phyloP scores from a whole-genome alignment of 2,329 filamentous ascomycete genomes.

The Scedosporium minutisporum region DNA sequence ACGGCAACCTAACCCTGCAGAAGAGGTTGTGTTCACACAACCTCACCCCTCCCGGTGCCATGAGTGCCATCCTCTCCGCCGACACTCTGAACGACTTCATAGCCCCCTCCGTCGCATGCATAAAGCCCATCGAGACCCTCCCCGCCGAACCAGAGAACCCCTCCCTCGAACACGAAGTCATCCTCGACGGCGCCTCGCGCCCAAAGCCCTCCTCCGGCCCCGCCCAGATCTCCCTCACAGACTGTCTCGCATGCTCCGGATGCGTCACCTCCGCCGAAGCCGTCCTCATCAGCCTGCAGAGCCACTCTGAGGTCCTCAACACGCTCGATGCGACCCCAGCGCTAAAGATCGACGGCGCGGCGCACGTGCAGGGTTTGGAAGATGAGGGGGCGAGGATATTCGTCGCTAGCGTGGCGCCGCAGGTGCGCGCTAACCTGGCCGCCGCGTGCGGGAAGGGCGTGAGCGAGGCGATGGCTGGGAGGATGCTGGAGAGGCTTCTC shows the following conservation, averaged over 20 bases:
- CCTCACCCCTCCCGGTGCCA: slow-evolving; percentile 28
- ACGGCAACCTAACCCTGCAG: neutral
- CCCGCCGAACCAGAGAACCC: slow-evolving; percentile 38
- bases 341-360: slow-evolving; percentile 25
- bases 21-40: neutral
- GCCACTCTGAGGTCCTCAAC: slow-evolving; percentile 79
- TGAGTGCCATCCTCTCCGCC: slow-evolving; percentile 95
- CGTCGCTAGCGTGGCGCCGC: slow-evolving; percentile 85
- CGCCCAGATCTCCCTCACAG: slow-evolving; percentile 89
- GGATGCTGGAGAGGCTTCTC: slow-evolving; percentile 76
- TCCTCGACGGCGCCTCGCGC: slow-evolving; percentile 72
- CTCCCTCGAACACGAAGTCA: slow-evolving; percentile 66
- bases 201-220: slow-evolving; percentile 50
- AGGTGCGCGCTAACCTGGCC: slow-evolving; percentile 80
- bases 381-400: slow-evolving; percentile 63
- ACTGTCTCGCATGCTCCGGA: slow-evolving; percentile 93
- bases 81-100: slow-evolving; percentile 99
- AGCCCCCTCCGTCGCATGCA: slow-evolving; percentile 91
- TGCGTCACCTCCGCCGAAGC: slow-evolving; percentile 97
- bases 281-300: slow-evolving; percentile 90
- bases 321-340: slow-evolving; percentile 62
- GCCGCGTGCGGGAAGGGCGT: slow-evolving; percentile 67
- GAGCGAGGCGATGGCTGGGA: slow-evolving; percentile 62
- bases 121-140: slow-evolving; percentile 92
- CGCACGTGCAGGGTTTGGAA: slow-evolving; percentile 42